phyloP scores from a whole-genome alignment of 1,139 yeast species.

The Geotrichum europaeum region DNA sequence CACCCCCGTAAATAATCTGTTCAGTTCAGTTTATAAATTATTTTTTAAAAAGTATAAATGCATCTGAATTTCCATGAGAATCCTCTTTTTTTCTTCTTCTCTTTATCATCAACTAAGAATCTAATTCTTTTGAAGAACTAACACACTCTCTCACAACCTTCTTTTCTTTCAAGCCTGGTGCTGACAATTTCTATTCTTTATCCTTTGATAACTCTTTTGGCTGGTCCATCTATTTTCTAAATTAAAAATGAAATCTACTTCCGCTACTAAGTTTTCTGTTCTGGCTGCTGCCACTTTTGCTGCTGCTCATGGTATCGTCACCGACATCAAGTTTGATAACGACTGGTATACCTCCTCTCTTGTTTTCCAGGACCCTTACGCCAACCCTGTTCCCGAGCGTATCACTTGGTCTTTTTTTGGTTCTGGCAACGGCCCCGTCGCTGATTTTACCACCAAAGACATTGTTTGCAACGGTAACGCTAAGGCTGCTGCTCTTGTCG shows the following conservation, averaged over 20 bases:
- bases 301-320: constrained; percentile 16
- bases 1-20: neutral
- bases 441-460: constrained; percentile 13
- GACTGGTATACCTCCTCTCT: constrained; percentile 12
- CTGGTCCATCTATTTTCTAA: neutral
- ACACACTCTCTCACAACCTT: neutral
- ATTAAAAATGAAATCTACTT: constrained; percentile 3
- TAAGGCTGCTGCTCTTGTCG: constrained; percentile 7
- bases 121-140: neutral
- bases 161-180: neutral
- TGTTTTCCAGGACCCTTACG: constrained; percentile 9
- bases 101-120: neutral
- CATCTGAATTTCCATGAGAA: neutral
- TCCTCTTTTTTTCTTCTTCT: neutral
- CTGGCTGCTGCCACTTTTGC: constrained; percentile 3
- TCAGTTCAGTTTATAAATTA: neutral
- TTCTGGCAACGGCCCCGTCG: constrained; percentile 17
- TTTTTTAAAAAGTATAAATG: neutral
- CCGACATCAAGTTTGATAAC: constrained; percentile 10
- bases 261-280: neutral
- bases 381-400: constrained; percentile 1
- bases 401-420: constrained; percentile 17
- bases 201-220: neutral
- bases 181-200: neutral
- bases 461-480: constrained; percentile 16